Evolutionary conservation across 1,139 yeast species (phyloP).

Genomic region (Lodderomyces elongisporus): DNA sequence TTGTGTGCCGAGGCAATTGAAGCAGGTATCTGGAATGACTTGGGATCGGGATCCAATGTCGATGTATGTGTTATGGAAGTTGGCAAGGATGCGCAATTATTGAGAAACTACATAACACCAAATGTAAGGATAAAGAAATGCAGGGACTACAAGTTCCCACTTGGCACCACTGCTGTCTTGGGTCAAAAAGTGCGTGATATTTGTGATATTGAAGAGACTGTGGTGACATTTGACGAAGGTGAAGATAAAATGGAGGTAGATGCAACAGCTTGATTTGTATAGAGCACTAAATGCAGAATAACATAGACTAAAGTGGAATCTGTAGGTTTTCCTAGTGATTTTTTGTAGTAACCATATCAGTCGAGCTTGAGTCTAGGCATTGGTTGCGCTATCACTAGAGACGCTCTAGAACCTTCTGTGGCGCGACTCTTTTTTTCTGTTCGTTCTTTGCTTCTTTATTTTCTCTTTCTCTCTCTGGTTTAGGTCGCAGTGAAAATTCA

Average conservation of each 20-base stretch:
- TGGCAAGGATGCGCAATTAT: slow-evolving; percentile 78
- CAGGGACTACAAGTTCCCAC: slow-evolving; percentile 72
- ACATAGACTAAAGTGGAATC: too few species aligned
- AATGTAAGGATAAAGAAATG: slow-evolving; percentile 81
- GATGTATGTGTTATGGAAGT: slow-evolving; percentile 95
- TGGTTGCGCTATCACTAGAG: too few species aligned
- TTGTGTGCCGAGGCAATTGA: slow-evolving; percentile 91
- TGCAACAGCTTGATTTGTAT: slow-evolving; percentile 25
- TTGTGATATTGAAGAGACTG: slow-evolving; percentile 69
- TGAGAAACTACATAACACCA: slow-evolving; percentile 87
- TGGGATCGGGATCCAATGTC: slow-evolving; percentile 97
- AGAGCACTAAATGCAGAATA: too few species aligned
- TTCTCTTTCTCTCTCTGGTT: too few species aligned
- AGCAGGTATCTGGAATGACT: slow-evolving; percentile 98
- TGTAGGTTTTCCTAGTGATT: too few species aligned
- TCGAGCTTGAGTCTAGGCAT: too few species aligned
- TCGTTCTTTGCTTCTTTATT: too few species aligned
- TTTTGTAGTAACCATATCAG: too few species aligned
- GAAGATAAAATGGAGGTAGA: slow-evolving; percentile 73
- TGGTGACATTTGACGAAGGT: slow-evolving; percentile 30
- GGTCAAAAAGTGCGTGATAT: slow-evolving; percentile 59
- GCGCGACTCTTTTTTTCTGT: too few species aligned
- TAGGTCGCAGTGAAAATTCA: too few species aligned
- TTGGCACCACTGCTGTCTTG: slow-evolving; percentile 89
- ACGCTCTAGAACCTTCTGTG: too few species aligned